A percentile compares a stretch with the other conserved stretches of the same genome.
These are phyloP conservation scores for Mycena sp. DNA, from an alignment of 1,284 basidiomycete species.

Conservation along the genomic window DNA sequence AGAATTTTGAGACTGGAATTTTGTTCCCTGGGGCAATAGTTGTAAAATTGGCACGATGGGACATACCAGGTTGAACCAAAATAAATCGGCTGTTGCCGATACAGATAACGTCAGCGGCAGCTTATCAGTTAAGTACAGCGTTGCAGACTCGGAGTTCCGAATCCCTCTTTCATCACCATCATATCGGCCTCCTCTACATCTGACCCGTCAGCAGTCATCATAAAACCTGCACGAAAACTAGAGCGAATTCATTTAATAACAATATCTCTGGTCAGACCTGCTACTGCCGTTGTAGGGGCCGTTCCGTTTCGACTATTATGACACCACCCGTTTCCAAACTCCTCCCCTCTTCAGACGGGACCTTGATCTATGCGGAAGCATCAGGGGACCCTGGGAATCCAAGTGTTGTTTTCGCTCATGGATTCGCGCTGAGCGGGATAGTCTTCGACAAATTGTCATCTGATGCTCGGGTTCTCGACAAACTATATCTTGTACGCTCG, in stretches of 20 bases:
- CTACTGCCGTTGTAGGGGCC: too few relatives aligned
- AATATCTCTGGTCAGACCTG: too few relatives aligned
- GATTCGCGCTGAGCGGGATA: slow-evolving; percentile 26
- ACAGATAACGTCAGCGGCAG: too few relatives aligned
- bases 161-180: too few relatives aligned
- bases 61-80: too few relatives aligned
- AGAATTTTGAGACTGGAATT: too few relatives aligned
- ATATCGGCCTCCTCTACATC: not conserved
- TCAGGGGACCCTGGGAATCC: slow-evolving; percentile 27
- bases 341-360: slow-evolving; percentile 24
- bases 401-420: slow-evolving; percentile 27
- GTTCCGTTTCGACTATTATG: not conserved
- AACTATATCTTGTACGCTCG: slow-evolving; percentile 22
- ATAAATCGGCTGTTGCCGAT: too few relatives aligned
- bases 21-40: too few relatives aligned
- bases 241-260: not conserved
- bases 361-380: slow-evolving; percentile 28
- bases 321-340: slow-evolving; percentile 4
- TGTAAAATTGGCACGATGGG: too few relatives aligned
- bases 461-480: slow-evolving; percentile 17
- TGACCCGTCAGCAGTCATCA: not conserved
- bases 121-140: too few relatives aligned
- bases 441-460: slow-evolving; percentile 27
- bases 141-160: too few relatives aligned
- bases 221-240: not conserved